Evolutionary conservation across 2,329 filamentous ascomycete species (phyloP), one percentile per base, ranked within the genome.

Genomic region (Fusarium denticulatum): DNA sequence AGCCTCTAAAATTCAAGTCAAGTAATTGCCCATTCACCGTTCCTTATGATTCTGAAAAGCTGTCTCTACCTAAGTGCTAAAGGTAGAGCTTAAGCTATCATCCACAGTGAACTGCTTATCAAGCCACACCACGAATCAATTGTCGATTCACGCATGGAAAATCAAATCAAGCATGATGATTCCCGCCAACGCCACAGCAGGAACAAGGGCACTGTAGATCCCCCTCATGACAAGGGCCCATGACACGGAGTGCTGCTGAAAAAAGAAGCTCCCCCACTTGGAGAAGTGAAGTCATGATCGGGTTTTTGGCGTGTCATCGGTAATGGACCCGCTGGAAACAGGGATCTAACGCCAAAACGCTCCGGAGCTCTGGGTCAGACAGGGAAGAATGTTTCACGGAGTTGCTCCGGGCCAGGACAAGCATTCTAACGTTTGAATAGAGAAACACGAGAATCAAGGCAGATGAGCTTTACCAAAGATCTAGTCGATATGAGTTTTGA

Each of bases 181-280:
- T 67, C 61, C 66, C 71, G 37, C 32, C 47, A 36, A 59, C 69
- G 69, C 69, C 69, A 72, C 64, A 66, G 36, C 55, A 73, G 71
- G 71, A 49, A 74, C 71, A 69, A 59, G 53, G 47, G 42, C 28
- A 45, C 18, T 24, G 69, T 34, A 73, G 71, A 70, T 70, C 67
- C 71, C 71, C 71, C 71, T 74, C 72, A 74, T 69, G 69, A 61
- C 60, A 74, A 50, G 58, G 69, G 47, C 68, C 72, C 72, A 74
- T 74, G 72, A 70, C 64, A 60, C 40, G 50, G 64, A 26, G 59
- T 30, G 57, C 42, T 61, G 32, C 69, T 69, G 32, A 32, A 71
- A 56, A 60, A 66, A 58, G 49, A 30, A 59, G 32, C 57, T 22
- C 32, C 36, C 49, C 58, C 72, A 59, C 65, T 43, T 45, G 15